Conservation (phyloP, 768 basidiomycete genomes). For the Rickenella mellea region DNA sequence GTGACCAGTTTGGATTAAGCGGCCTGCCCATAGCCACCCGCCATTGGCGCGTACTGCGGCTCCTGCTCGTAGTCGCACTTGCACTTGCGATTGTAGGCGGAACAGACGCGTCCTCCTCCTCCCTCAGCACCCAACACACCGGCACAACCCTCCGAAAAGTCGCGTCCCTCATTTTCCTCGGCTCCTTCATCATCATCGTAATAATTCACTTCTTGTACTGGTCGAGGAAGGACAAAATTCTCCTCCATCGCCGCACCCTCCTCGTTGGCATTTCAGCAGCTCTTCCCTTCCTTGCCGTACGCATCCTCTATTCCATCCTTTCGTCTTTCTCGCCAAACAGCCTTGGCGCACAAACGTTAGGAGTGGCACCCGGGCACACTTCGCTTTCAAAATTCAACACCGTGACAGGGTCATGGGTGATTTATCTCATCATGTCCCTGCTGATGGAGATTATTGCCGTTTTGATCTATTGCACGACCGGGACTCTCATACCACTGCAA, state of each 20-base stretch:
- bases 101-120: constrained; percentile 8
- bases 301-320: constrained; percentile 48
- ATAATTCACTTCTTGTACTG: constrained; percentile 5
- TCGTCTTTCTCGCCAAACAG: constrained; percentile 46
- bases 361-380: not conserved
- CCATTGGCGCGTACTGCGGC: constrained; percentile 15
- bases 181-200: constrained; percentile 27
- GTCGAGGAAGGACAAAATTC: constrained; percentile 1
- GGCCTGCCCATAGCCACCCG: not conserved
- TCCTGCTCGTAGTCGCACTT: constrained; percentile 19
- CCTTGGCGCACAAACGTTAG: not conserved
- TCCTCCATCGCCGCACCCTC: constrained; percentile 17
- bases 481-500: constrained; percentile 16
- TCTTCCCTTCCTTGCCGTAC: constrained; percentile 51
- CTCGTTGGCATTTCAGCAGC: constrained; percentile 43
- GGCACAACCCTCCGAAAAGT: constrained; percentile 20
- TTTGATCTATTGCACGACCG: constrained; percentile 29
- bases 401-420: constrained; percentile 44
- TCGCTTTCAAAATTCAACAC: constrained; percentile 47
- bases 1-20: not conserved
- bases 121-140: constrained; percentile 10
- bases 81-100: constrained; percentile 25
- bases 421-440: constrained; percentile 49
- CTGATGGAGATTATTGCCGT: constrained; percentile 50
- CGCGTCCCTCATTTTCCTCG: constrained; percentile 24